Evolutionary conservation across 176 grass and related monocot genomes (phyloP).

Genomic region (Bonia amplexicaulis): DNA sequence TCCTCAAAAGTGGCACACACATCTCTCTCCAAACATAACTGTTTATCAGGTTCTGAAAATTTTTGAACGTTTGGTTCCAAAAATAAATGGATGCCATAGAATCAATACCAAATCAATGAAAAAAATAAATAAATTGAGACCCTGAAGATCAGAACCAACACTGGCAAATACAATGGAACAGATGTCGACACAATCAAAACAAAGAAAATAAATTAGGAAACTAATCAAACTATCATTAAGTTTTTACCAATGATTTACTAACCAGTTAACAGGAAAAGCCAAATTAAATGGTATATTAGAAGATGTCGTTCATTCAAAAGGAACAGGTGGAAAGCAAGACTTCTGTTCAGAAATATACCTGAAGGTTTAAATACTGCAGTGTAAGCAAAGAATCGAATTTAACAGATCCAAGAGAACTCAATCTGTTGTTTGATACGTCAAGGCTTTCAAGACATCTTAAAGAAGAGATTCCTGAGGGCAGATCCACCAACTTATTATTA

Average conservation of each 20-base stretch:
- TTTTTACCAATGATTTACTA: not conserved
- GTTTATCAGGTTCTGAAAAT: not conserved
- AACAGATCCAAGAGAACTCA: slow-evolving; percentile 71
- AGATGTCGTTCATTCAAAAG: not conserved
- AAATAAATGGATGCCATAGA: not conserved
- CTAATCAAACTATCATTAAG: not conserved
- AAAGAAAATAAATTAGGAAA: slow-evolving; percentile 16
- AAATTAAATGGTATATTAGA: not conserved
- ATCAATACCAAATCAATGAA: not conserved
- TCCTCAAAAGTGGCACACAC: not conserved
- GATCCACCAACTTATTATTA: slow-evolving; percentile 88
- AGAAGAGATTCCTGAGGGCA: slow-evolving; percentile 70
- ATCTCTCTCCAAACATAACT: not conserved
- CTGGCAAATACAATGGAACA: not conserved
- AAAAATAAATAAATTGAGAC: not conserved
- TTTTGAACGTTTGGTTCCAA: not conserved
- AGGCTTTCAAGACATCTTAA: slow-evolving; percentile 76
- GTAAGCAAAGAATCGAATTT: slow-evolving; percentile 73
- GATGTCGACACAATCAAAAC: not conserved
- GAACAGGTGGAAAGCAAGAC: not conserved
- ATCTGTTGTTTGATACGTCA: slow-evolving; percentile 88
- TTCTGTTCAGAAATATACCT: slow-evolving; percentile 51
- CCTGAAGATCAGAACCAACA: not conserved
- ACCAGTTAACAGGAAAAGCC: not conserved
- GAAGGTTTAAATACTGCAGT: slow-evolving; percentile 85